A percentile compares a stretch with the other conserved stretches of the same genome.
These are phyloP conservation scores for Ambrosia artemisiifolia DNA, from an alignment of 129 eudicot species.

Conservation along the genomic window DNA sequence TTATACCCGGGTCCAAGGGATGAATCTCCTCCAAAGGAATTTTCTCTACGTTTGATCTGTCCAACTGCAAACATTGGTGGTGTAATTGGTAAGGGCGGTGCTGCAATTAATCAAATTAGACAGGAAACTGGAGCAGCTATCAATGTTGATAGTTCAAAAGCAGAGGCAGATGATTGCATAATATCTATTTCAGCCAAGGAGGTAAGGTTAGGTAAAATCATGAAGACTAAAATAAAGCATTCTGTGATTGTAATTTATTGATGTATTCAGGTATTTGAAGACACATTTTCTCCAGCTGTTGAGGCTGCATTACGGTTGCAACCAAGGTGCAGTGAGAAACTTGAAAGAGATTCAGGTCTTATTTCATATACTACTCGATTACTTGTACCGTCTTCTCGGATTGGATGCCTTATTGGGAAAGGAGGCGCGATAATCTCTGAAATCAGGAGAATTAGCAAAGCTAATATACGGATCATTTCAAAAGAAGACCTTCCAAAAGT, in stretches of 20 bases:
- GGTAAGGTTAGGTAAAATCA: constrained; percentile 35
- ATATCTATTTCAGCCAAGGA: constrained; percentile 77
- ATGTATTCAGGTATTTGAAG: constrained; percentile 69
- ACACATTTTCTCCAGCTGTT: constrained; percentile 70
- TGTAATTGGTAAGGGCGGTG: constrained; percentile 93
- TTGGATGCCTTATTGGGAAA: constrained; percentile 97
- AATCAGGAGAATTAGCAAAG: constrained; percentile 83
- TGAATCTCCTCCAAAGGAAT: constrained; percentile 69
- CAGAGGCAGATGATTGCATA: constrained; percentile 85
- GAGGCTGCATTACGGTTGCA: constrained; percentile 96
- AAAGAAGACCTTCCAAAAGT: constrained; percentile 87
- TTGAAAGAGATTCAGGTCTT: constrained; percentile 89
- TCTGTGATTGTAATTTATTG: background rate
- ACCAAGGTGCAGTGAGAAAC: constrained; percentile 92
- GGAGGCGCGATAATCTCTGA: constrained; percentile 89
- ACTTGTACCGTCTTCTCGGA: constrained; percentile 80
- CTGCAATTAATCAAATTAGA: constrained; percentile 83
- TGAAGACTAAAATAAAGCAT: background rate
- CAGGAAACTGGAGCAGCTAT: constrained; percentile 84
- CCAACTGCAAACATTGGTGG: constrained; percentile 91
- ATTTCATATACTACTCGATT: constrained; percentile 77
- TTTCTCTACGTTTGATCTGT: constrained; percentile 77
- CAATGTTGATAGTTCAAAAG: constrained; percentile 79
- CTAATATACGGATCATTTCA: constrained; percentile 83
- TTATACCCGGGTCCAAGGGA: constrained; percentile 64